phyloP scores from a whole-genome alignment of 768 basidiomycete genomes.

The Rhizopogon vulgaris region DNA sequence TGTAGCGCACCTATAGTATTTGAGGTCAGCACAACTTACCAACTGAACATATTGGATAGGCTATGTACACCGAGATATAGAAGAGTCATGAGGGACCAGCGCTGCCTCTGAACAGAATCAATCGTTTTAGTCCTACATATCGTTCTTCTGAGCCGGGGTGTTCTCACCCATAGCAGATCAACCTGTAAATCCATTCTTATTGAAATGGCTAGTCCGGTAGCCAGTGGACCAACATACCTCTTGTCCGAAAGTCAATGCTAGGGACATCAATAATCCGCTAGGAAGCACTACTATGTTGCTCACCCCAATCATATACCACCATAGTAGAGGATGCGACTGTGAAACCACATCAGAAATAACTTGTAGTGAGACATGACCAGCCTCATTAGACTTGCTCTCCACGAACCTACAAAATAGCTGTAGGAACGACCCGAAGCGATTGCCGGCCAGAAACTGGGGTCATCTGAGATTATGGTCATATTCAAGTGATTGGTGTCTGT shows the following conservation, averaged over 20 bases:
- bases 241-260: neutral
- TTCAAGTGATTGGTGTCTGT: neutral
- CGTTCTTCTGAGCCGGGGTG: neutral
- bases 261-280: no score
- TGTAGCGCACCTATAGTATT: neutral
- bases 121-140: neutral
- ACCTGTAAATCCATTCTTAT: neutral
- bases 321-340: neutral
- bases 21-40: neutral
- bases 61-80: neutral
- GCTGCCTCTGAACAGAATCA: neutral
- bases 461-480: neutral
- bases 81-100: neutral
- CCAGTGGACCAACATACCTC: neutral
- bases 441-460: neutral
- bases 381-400: neutral
- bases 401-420: neutral
- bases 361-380: neutral
- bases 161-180: neutral
- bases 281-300: neutral
- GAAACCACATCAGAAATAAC: neutral
- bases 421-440: neutral
- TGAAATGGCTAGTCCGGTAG: neutral
- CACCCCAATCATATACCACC: neutral
- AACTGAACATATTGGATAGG: neutral